Base-by-base conservation (phyloP, 768 basidiomycete genomes). In the Kwoniella bestiolae region DNA sequence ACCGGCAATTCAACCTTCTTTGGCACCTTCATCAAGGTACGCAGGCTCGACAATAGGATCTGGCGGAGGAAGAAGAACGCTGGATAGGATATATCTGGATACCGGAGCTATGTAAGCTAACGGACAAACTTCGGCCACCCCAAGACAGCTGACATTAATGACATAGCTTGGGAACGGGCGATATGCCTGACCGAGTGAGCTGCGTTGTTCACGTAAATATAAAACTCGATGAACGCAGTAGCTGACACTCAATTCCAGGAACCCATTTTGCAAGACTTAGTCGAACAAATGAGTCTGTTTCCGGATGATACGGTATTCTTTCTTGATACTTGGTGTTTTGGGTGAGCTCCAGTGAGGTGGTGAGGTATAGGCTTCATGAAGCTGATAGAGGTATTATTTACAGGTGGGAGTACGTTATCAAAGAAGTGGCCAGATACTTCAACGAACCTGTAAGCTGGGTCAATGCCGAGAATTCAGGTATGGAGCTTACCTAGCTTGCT, bases 311-410 rank as follows among this genome's bases (percentile, higher is more conserved):
- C 88, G 0, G 84, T 87, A 60, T 96, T 98, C 82, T 97, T 90
- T 82, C 84, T 99, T 63, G 95, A 96, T 75, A 78, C 86, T 0
- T 99, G 95, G 95, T 95, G 94, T 0, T 94, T 91, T 89, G 95
- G 95, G 76, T 79, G 41, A 71, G 74, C 61, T 46, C n/a, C n/a
- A n/a, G n/a, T n/a, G n/a, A n/a, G n/a, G n/a, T n/a, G n/a, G n/a
- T n/a, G n/a, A n/a, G n/a, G n/a, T n/a, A n/a, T n/a, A n/a, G n/a
- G n/a, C n/a, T n/a, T n/a, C n/a, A n/a, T n/a, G n/a, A 12, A 38
- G 35, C 35, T 38, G 35, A 38, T 8, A 38, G 16, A 14, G 28
- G n/a, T n/a, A n/a, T 16, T 32, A 11, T 31, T 14, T 25, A 18
- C 35, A 80, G 79, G 0, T 97, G 96, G 77, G 95, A 99, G 80